A percentile compares a stretch with the other conserved stretches of the same genome.
Evolutionary conservation across 2,329 filamentous ascomycete species (phyloP).

Genomic region (Hypoxylon sp.): DNA sequence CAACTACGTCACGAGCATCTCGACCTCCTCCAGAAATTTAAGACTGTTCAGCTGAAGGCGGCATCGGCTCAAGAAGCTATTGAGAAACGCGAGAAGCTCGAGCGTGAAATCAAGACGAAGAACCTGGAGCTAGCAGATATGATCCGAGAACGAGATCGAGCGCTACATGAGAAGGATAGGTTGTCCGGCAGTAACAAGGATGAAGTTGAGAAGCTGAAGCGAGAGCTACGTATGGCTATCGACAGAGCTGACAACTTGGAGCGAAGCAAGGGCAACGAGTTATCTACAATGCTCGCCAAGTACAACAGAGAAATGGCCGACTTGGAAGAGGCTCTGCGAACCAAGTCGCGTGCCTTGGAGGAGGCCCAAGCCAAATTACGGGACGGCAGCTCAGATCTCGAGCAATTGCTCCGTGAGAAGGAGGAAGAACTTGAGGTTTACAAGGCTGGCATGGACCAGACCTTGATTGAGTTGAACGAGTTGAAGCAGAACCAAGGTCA

Average conservation of each 20-base stretch:
- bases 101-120: slow-evolving; percentile 99
- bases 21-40: slow-evolving; percentile 95
- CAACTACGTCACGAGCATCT: slow-evolving; percentile 96
- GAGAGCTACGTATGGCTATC: slow-evolving; percentile 91
- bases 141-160: slow-evolving; percentile 96
- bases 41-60: slow-evolving; percentile 94
- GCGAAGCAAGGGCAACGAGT: slow-evolving; percentile 91
- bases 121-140: slow-evolving; percentile 98
- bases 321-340: slow-evolving; percentile 90
- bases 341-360: slow-evolving; percentile 89
- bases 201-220: slow-evolving; percentile 93
- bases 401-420: slow-evolving; percentile 89
- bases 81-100: slow-evolving; percentile 92
- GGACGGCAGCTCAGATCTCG: slow-evolving; percentile 87
- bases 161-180: slow-evolving; percentile 92
- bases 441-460: slow-evolving; percentile 98
- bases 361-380: slow-evolving; percentile 83
- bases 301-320: slow-evolving; percentile 98
- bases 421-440: slow-evolving; percentile 98
- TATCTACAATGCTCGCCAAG: slow-evolving; percentile 93
- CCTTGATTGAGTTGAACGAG: slow-evolving; percentile 91
- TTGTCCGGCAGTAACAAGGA: slow-evolving; percentile 89
- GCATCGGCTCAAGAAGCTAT: slow-evolving; percentile 98
- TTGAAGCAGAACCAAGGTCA: slow-evolving; percentile 81
- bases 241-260: slow-evolving; percentile 94